Conservation (phyloP, 768 basidiomycete genomes). For the Podaxis rugospora region DNA sequence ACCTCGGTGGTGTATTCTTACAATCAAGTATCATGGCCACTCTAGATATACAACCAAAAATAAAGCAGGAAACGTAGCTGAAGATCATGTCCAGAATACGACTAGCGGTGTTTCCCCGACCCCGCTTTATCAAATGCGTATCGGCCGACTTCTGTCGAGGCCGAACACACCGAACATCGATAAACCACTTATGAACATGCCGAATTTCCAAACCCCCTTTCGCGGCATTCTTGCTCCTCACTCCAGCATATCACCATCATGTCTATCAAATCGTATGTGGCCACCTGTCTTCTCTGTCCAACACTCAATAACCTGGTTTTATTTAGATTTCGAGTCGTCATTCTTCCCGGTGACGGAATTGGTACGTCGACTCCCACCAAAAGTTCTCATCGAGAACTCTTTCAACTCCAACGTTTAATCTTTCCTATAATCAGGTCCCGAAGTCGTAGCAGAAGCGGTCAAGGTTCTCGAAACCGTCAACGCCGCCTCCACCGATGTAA, state of each 20-base stretch:
- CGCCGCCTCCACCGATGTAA: constrained; percentile 53
- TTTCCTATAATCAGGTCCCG: constrained; percentile 57
- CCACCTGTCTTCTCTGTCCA: neutral
- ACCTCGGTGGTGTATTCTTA: too few relatives aligned
- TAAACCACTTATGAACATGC: neutral
- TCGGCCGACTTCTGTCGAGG: constrained; percentile 3
- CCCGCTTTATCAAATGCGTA: neutral
- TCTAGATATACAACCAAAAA: too few relatives aligned
- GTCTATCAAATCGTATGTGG: constrained; percentile 40
- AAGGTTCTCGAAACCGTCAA: constrained; percentile 76
- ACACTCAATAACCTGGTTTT: constrained; percentile 1
- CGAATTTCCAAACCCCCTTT: neutral
- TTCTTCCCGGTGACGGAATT: constrained; percentile 97
- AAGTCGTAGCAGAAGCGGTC: constrained; percentile 82
- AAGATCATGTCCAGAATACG: too few relatives aligned
- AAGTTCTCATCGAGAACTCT: neutral
- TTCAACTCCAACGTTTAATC: neutral
- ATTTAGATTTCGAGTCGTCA: constrained; percentile 76
- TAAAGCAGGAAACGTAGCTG: too few relatives aligned
- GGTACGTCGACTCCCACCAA: constrained; percentile 42
- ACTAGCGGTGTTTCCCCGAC: too few relatives aligned
- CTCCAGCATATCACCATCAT: constrained; percentile 21
- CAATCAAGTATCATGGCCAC: too few relatives aligned
- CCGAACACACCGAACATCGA: constrained; percentile 4
- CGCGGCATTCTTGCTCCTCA: neutral